These are phyloP conservation scores for Haplosporangium sp. DNA, from an alignment of 371 early-diverging fungal genomes.

Conservation along the genomic window DNA sequence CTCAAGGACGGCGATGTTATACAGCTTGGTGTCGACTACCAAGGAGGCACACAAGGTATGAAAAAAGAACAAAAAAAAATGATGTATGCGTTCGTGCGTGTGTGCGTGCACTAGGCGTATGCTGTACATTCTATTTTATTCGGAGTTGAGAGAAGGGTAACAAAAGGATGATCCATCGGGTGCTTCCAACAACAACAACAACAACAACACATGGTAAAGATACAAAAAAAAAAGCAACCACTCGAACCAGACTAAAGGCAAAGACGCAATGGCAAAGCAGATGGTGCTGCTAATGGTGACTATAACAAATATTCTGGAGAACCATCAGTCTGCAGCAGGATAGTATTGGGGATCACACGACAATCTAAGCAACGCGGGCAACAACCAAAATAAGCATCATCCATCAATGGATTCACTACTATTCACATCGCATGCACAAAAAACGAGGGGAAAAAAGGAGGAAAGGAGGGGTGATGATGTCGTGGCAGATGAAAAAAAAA, in stretches of 20 bases:
- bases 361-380: no score
- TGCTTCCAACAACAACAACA: neutral
- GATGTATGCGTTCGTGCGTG: neutral
- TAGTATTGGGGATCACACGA: no score
- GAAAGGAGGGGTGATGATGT: neutral
- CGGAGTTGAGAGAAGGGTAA: neutral
- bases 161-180: constrained; percentile 2
- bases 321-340: no score
- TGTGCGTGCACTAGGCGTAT: neutral
- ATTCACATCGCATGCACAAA: neutral
- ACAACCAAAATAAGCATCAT: neutral
- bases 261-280: neutral
- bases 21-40: constrained; percentile 96
- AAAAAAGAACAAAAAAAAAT: neutral
- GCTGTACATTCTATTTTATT: neutral
- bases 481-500: neutral
- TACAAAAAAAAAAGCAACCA: neutral
- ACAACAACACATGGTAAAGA: neutral
- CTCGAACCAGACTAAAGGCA: neutral
- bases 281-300: no score
- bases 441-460: neutral
- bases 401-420: neutral
- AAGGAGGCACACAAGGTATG: constrained; percentile 89
- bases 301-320: no score
- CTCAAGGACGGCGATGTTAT: constrained; percentile 92